These are phyloP conservation scores for Rhododendron williamsianum DNA, from an alignment of 148 eudicot species.

Conservation along the genomic window DNA sequence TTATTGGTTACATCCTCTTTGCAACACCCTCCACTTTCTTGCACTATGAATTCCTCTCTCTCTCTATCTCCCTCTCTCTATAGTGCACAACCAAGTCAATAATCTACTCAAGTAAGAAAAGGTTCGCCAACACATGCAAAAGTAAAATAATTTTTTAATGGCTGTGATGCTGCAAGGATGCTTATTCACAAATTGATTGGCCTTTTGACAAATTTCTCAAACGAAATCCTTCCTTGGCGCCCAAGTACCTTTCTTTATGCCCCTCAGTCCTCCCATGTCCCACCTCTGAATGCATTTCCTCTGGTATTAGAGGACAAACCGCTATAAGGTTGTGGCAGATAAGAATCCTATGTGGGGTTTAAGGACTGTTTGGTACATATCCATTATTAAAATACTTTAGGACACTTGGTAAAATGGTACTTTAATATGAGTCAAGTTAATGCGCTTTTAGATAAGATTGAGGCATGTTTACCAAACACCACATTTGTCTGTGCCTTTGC, in stretches of 20 bases:
- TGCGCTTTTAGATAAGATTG: conserved; percentile 8
- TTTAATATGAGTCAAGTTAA: not conserved
- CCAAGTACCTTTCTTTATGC: not conserved
- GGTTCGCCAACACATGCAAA: not conserved
- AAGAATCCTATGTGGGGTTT: conserved; percentile 34
- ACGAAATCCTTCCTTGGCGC: not conserved
- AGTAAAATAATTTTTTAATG: not conserved
- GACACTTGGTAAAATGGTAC: conserved; percentile 2
- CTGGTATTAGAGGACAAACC: conserved; percentile 15
- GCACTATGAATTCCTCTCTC: not conserved
- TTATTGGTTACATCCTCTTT: not conserved
- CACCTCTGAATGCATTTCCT: conserved; percentile 17
- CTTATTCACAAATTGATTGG: not conserved
- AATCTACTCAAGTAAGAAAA: not conserved
- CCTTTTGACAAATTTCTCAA: not conserved
- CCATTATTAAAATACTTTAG: conserved; percentile 2
- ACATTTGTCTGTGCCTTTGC: not conserved
- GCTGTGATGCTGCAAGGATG: not conserved
- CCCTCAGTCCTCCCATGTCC: not conserved
- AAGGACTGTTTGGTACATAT: conserved; percentile 10
- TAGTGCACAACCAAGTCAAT: not conserved
- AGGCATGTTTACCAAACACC: conserved; percentile 8
- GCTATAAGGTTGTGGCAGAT: not conserved
- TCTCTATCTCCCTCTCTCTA: not conserved
- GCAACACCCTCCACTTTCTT: not conserved